phyloP scores from a whole-genome alignment of 371 early-diverging fungal genomes.

The Mucor velutinosus region DNA sequence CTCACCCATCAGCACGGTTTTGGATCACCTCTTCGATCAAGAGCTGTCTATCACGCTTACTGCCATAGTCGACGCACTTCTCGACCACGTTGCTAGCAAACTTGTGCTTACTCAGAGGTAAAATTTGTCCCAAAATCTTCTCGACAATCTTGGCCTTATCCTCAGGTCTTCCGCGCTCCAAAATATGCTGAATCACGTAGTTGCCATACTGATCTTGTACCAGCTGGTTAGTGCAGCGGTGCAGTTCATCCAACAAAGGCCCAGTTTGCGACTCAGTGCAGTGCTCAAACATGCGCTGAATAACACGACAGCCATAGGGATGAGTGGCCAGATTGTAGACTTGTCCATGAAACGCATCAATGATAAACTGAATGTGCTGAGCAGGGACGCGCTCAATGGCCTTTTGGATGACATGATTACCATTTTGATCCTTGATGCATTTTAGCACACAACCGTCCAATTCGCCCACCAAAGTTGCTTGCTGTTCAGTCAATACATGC shows the following conservation, averaged over 20 bases:
- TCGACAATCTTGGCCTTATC: conserved; percentile 86
- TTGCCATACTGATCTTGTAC: conserved; percentile 99
- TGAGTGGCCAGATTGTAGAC: conserved; percentile 96
- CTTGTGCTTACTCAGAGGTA: conserved; percentile 80
- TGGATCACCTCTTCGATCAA: conserved; percentile 89
- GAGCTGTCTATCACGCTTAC: conserved; percentile 65
- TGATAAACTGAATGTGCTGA: conserved; percentile 92
- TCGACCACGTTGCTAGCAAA: conserved; percentile 99
- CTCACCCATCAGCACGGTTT: conserved; percentile 69
- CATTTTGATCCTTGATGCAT: conserved; percentile 99
- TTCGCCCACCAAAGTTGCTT: conserved; percentile 88
- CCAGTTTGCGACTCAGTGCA: conserved; percentile 80
- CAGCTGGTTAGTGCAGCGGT: conserved; percentile 83
- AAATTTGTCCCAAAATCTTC: conserved; percentile 88
- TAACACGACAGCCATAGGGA: conserved; percentile 99
- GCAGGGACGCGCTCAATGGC: conserved; percentile 97
- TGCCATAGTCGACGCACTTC: conserved; percentile 88
- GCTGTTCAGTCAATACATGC: conserved; percentile 84
- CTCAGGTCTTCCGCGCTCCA: conserved; percentile 88
- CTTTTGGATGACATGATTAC: conserved; percentile 99
- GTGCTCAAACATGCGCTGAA: conserved; percentile 99
- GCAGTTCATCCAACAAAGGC: conserved; percentile 87
- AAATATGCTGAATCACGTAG: conserved; percentile 98
- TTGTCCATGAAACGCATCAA: conserved; percentile 97
- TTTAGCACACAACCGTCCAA: conserved; percentile 93